A percentile compares a stretch with the other conserved stretches of the same genome.
phyloP scores from a whole-genome alignment of 805 yeast species.

The Pichia phayaonensis region DNA sequence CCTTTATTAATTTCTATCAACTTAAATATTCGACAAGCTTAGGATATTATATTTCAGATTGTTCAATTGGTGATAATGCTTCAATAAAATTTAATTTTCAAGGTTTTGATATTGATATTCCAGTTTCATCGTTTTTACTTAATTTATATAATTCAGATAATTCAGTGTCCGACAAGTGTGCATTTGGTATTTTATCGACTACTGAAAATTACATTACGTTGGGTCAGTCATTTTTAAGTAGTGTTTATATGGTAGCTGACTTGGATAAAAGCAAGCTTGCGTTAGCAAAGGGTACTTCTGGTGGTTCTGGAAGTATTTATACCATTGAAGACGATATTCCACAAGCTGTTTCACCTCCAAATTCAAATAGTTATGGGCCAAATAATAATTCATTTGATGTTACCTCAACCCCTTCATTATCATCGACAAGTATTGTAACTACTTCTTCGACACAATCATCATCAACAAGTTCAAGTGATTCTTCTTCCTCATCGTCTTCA shows the following conservation, averaged over 20 bases:
- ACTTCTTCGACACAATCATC: background rate
- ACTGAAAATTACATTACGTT: conserved; percentile 31
- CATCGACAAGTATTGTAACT: background rate
- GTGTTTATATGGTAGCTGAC: conserved; percentile 50
- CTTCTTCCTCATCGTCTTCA: background rate
- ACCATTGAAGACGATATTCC: conserved; percentile 26
- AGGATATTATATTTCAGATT: conserved; percentile 42
- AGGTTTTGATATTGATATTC: conserved; percentile 48
- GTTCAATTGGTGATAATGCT: conserved; percentile 28
- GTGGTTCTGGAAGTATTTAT: conserved; percentile 34
- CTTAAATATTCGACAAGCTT: conserved; percentile 34
- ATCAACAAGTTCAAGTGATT: background rate
- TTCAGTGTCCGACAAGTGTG: conserved; percentile 31
- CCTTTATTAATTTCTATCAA: conserved; percentile 26
- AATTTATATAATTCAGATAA: conserved; percentile 14
- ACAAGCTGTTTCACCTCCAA: conserved; percentile 8
- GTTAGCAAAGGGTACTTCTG: conserved; percentile 38
- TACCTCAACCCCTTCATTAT: conserved; percentile 2
- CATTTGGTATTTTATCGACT: conserved; percentile 33
- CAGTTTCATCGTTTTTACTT: conserved; percentile 29
- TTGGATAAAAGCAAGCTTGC: conserved; percentile 38
- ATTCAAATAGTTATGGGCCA: conserved; percentile 8
- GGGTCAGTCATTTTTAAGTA: conserved; percentile 48
- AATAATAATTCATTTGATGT: conserved; percentile 7
- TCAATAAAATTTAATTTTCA: conserved; percentile 45